A percentile compares a stretch with the other conserved stretches of the same genome.
Conservation (phyloP, 1,139 yeast genomes). For the Kodamaea alishanica region DNA sequence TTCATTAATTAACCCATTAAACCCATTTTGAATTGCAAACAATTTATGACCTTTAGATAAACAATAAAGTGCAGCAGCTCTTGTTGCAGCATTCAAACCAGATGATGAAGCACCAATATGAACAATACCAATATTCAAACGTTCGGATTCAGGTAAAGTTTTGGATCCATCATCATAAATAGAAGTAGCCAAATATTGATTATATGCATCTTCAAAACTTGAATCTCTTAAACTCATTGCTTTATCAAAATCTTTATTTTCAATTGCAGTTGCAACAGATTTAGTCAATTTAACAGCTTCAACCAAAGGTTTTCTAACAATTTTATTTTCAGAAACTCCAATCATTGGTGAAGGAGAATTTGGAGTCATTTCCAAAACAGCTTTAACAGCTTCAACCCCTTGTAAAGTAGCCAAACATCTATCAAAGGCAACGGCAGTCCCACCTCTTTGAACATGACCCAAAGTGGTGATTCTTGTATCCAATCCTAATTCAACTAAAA, state of each 20-base stretch:
- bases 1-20: constrained; percentile 72
- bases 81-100: constrained; percentile 74
- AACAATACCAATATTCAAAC: constrained; percentile 69
- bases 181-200: constrained; percentile 66
- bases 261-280: constrained; percentile 66
- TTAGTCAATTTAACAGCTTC: constrained; percentile 71
- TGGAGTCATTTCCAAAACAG: constrained; percentile 66
- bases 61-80: constrained; percentile 72
- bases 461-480: constrained; percentile 77
- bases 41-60: constrained; percentile 73
- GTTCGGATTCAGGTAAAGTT: constrained; percentile 49
- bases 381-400: constrained; percentile 81
- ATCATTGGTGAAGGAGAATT: constrained; percentile 75
- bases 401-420: constrained; percentile 72
- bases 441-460: constrained; percentile 87
- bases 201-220: constrained; percentile 68
- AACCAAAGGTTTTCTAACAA: constrained; percentile 64
- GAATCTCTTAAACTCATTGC: constrained; percentile 69
- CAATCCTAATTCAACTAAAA: constrained; percentile 64
- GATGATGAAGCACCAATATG: constrained; percentile 85
- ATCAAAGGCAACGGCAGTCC: constrained; percentile 79
- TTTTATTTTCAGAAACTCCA: constrained; percentile 68
- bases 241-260: constrained; percentile 53
- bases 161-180: constrained; percentile 63
- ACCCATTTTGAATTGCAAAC: constrained; percentile 72